Percentiles rank a stretch among this genome's conserved stretches.
Evolutionary conservation across 164 flowering plant species (phyloP).

Genomic region (Euptelea pleiosperma): DNA sequence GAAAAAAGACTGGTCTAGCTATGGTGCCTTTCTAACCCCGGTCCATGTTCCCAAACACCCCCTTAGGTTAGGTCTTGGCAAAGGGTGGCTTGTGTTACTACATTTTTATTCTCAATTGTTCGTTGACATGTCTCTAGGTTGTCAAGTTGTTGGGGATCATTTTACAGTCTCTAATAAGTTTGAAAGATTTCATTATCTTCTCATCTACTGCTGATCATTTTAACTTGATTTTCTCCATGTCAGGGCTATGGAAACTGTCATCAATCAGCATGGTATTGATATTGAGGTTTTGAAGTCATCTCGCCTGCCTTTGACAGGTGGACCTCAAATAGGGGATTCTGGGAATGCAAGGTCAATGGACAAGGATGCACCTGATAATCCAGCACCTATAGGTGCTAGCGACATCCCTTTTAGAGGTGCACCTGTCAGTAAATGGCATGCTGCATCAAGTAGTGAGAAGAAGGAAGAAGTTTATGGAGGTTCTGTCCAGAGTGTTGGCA

Average conservation of each 20-base stretch:
- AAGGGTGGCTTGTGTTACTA: no score
- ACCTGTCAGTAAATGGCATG: slow-evolving; percentile 23
- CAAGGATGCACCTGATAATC: slow-evolving; percentile 16
- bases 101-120: no score
- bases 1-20: no score
- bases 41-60: no score
- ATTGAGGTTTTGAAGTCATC: slow-evolving; percentile 78
- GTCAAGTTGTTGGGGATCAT: background rate
- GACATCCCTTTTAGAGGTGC: slow-evolving; percentile 19
- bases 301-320: slow-evolving; percentile 62
- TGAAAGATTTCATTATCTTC: background rate
- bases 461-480: slow-evolving; percentile 40
- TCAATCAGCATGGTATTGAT: slow-evolving; percentile 84
- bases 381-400: slow-evolving; percentile 7
- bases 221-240: slow-evolving; percentile 9
- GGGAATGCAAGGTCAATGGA: slow-evolving; percentile 23
- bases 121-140: background rate
- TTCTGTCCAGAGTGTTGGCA: slow-evolving; percentile 43
- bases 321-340: slow-evolving; percentile 59
- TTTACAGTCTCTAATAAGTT: background rate
- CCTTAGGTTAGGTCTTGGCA: no score
- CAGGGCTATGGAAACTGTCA: slow-evolving; percentile 99
- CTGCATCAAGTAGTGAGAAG: slow-evolving; percentile 21
- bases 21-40: no score
- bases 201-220: background rate